Conservation (phyloP, 345 rosid species). For the Clausena lansium region DNA sequence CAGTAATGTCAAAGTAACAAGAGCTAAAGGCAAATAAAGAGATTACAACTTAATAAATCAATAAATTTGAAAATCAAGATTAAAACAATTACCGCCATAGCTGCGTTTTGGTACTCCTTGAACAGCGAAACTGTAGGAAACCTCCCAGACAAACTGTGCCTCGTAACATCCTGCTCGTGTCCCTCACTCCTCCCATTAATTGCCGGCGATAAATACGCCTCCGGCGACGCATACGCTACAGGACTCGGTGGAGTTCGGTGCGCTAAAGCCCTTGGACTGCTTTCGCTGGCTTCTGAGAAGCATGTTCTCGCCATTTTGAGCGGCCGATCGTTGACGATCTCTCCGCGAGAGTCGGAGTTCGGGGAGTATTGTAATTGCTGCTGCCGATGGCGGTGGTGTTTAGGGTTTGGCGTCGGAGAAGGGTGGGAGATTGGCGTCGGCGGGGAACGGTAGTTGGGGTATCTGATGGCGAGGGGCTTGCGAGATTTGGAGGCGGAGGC, state of each 20-base stretch:
- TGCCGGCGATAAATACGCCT: constrained; percentile 71
- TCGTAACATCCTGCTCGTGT: constrained; percentile 43
- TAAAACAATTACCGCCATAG: constrained; percentile 67
- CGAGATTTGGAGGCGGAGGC: constrained; percentile 48
- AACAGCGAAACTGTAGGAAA: constrained; percentile 86
- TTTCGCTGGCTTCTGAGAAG: constrained; percentile 45
- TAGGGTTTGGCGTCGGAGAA: constrained; percentile 39
- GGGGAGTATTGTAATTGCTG: constrained; percentile 26
- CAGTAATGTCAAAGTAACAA: neutral
- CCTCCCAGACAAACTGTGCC: constrained; percentile 71
- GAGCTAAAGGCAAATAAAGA: neutral
- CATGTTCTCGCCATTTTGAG: constrained; percentile 52
- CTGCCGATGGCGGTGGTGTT: constrained; percentile 11
- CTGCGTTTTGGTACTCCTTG: constrained; percentile 86
- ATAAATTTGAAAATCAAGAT: neutral
- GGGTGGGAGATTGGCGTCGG: constrained; percentile 47
- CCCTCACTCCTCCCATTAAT: constrained; percentile 41
- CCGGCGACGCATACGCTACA: constrained; percentile 44
- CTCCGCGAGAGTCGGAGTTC: constrained; percentile 18
- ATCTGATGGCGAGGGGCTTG: constrained; percentile 55
- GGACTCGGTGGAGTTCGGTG: constrained; percentile 41
- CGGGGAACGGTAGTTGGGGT: constrained; percentile 53
- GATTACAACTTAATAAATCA: neutral
- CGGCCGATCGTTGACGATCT: constrained; percentile 36
- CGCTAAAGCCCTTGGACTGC: constrained; percentile 53